A percentile compares a stretch with the other conserved stretches of the same genome.
phyloP scores from a whole-genome alignment of 106 monocot species.

The Amphibolis antarctica region DNA sequence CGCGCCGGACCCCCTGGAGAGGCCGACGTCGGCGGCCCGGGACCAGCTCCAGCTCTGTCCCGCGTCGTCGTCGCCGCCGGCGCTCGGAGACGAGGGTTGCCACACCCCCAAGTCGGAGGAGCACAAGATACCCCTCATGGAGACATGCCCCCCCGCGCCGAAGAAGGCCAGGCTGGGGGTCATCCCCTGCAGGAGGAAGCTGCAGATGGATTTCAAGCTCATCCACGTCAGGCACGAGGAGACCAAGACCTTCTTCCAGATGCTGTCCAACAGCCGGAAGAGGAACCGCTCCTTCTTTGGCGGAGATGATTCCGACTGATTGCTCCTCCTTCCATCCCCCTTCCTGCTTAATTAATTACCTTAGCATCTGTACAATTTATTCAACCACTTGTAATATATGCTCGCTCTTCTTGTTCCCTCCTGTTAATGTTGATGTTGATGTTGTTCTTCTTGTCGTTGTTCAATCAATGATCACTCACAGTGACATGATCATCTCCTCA shows the following conservation, averaged over 20 bases:
- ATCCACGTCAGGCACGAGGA: constrained; percentile 7
- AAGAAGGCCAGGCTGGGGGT: constrained; percentile 1
- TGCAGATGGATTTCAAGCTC: constrained; percentile 6
- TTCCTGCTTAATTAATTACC: no score
- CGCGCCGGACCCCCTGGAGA: not conserved
- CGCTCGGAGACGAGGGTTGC: constrained; percentile 1
- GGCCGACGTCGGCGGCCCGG: not conserved
- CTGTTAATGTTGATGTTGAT: no score
- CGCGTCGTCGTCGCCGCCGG: no score
- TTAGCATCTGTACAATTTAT: no score
- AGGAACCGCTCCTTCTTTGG: not conserved
- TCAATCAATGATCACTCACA: no score
- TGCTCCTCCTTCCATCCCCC: no score
- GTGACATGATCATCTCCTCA: no score
- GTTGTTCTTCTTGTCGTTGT: no score
- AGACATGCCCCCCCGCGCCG: constrained; percentile 7
- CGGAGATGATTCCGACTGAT: not conserved
- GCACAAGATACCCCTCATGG: constrained; percentile 7
- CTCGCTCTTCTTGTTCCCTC: no score
- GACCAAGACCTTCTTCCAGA: not conserved
- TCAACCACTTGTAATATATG: no score
- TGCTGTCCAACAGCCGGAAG: not conserved
- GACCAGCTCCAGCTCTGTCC: not conserved
- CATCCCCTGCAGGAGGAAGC: not conserved
- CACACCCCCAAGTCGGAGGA: constrained; percentile 2